Evolutionary conservation across 2,329 filamentous ascomycete genomes (phyloP), one percentile per base, ranked within the genome.

Genomic region (Diplodia mutila): DNA sequence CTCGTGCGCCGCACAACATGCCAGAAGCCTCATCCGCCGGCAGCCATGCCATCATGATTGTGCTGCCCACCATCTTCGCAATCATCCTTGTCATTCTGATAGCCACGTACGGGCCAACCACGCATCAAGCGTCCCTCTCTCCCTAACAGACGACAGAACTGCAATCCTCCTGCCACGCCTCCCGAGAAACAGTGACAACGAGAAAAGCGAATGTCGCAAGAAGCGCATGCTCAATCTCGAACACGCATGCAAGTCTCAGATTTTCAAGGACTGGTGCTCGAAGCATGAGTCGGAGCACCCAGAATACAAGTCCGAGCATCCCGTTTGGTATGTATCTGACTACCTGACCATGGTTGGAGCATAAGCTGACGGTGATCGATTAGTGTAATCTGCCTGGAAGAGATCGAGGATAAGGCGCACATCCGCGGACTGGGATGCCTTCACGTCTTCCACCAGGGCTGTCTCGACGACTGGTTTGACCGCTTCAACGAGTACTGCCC

Each of bases 311-410:
- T 59, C 59, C 23, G 61, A 68, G 61, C 53, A 65, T 34, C 52
- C 53, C 12, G 54, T 57, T 27, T 68, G 66, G 66, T 68, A 54
- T 25, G 61, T 54, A 32, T 18, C 21, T 32, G 12, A 32, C 49
- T 18, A 5, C n/a, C 3, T 16, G 53, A 57, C 53, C 32, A 42
- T 21, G 42, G 11, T 18, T 21, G 46, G 3, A 63, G 25, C 46
- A 39, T 37, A 48, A 48, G 32, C 49, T 67, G 65, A 64, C 61
- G 16, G 46, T 4, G 21, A 21, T 54, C 12, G 48, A 27, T 6
- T 51, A 80, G 78, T 64, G 74, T 77, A 2, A 79, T 80, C 49
- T 80, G 78, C 65, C 73, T 80, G 7, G 77, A 79, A 5, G 72
- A 73, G 11, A 77, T 80, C 64, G 70, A 71, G 23, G 71, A 76